Conservation (phyloP, 768 basidiomycete species). For the Peribolospora baueri region DNA sequence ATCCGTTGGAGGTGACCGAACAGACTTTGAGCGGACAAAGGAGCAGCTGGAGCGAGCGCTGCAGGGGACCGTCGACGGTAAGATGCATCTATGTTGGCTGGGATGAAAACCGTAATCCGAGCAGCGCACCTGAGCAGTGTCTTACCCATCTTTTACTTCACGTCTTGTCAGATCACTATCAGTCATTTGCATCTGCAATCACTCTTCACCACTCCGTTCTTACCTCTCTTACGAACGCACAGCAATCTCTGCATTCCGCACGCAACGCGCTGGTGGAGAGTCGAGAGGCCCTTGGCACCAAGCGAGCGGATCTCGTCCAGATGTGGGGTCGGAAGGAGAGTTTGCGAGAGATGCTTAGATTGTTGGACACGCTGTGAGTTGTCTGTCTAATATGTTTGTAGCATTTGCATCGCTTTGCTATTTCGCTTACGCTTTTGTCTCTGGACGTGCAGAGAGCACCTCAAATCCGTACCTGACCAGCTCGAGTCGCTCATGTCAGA, state of each 20-base stretch:
- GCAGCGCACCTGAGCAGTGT: neutral
- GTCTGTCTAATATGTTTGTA: neutral
- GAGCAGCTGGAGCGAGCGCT: constrained; percentile 50
- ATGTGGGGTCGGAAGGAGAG: constrained; percentile 70
- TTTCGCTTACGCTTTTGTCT: neutral
- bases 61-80: constrained; percentile 70
- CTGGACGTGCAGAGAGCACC: constrained; percentile 38
- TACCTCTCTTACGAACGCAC: constrained; percentile 43
- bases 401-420: neutral
- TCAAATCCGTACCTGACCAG: constrained; percentile 73
- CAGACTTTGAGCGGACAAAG: constrained; percentile 21
- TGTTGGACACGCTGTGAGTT: constrained; percentile 80
- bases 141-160: constrained; percentile 6
- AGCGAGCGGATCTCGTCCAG: constrained; percentile 68
- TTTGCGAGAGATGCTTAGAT: constrained; percentile 81
- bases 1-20: constrained; percentile 39
- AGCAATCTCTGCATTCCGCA: constrained; percentile 46
- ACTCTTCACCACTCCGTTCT: constrained; percentile 68
- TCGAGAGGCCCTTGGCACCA: constrained; percentile 29
- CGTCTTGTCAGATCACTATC: constrained; percentile 47
- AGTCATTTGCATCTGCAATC: constrained; percentile 79
- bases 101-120: neutral
- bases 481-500: constrained; percentile 88
- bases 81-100: constrained; percentile 17
- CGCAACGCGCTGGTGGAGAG: constrained; percentile 43